These are phyloP conservation scores for Fraxinus anomala DNA, from an alignment of 257 asterid species.

Conservation along the genomic window DNA sequence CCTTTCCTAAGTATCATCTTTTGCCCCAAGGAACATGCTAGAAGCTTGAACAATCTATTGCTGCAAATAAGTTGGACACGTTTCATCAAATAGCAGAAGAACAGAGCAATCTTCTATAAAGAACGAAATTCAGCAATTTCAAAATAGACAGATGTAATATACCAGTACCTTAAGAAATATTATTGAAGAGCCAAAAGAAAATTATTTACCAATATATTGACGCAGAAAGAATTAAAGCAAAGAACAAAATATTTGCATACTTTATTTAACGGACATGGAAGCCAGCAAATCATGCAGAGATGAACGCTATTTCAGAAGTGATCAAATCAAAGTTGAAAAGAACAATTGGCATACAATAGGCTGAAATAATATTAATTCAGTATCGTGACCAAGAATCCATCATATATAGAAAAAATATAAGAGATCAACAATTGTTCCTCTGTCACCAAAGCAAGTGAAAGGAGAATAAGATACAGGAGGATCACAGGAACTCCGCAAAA, in stretches of 20 bases:
- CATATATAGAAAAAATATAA: slow-evolving; percentile 10
- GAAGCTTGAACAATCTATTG: background rate
- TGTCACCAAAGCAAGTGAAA: background rate
- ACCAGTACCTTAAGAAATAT: no score
- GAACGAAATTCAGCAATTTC: background rate
- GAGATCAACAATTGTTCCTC: slow-evolving; percentile 9
- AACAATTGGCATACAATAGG: background rate
- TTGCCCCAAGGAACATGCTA: background rate
- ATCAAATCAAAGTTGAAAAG: background rate
- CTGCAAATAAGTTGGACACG: background rate
- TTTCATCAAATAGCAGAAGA: background rate
- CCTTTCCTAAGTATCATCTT: background rate
- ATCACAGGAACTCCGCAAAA: background rate
- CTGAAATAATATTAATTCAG: background rate
- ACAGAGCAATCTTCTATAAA: background rate
- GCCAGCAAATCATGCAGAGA: no score
- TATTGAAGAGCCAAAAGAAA: no score
- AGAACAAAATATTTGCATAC: no score
- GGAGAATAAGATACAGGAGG: slow-evolving; percentile 5
- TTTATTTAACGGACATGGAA: no score
- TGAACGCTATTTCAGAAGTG: background rate
- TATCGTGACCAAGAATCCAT: slow-evolving; percentile 1
- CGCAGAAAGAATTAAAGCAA: no score
- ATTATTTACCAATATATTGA: no score
- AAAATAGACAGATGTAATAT: background rate